Percentiles rank a stretch among this genome's conserved stretches.
Conservation (phyloP, 225 moss, liverwort and hornwort genomes). For the Takakia lepidozioides region DNA sequence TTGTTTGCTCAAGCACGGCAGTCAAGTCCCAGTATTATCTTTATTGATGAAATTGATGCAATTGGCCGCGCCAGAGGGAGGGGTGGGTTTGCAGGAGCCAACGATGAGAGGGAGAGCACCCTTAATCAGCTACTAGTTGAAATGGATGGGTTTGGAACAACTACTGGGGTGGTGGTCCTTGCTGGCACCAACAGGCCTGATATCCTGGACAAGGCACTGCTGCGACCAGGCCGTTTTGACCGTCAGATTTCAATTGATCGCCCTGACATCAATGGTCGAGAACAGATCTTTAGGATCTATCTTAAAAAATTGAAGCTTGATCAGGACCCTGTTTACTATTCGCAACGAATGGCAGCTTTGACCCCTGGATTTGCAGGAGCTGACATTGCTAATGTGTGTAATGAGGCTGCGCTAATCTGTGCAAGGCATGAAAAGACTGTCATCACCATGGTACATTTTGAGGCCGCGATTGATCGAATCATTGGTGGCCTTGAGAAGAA, state of each 20-base stretch:
- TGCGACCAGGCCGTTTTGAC: slow-evolving; percentile 96
- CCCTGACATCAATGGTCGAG: slow-evolving; percentile 94
- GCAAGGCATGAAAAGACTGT: slow-evolving; percentile 77
- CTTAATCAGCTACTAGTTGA: slow-evolving; percentile 95
- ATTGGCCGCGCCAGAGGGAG: slow-evolving; percentile 99
- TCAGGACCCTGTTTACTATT: slow-evolving; percentile 84
- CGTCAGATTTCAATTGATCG: slow-evolving; percentile 90
- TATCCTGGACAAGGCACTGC: slow-evolving; percentile 88
- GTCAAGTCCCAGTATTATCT: slow-evolving; percentile 94
- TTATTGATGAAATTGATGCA: slow-evolving; percentile 98
- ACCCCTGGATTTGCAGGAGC: slow-evolving; percentile 99
- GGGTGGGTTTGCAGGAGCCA: slow-evolving; percentile 97
- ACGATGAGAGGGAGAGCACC: slow-evolving; percentile 98
- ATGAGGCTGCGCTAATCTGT: slow-evolving; percentile 94
- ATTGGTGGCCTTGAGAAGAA: slow-evolving; percentile 98
- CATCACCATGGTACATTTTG: slow-evolving; percentile 94
- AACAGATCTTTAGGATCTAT: slow-evolving; percentile 96
- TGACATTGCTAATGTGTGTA: slow-evolving; percentile 97
- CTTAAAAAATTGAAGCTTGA: slow-evolving; percentile 86
- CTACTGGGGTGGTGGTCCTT: slow-evolving; percentile 92
- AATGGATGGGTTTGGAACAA: slow-evolving; percentile 99
- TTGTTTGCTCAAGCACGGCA: slow-evolving; percentile 97
- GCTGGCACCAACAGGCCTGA: slow-evolving; percentile 99
- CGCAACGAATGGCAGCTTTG: slow-evolving; percentile 88
- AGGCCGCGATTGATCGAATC: slow-evolving; percentile 93